These are phyloP conservation scores for Cryphonectria japonica DNA, from an alignment of 2,329 filamentous ascomycete species.

Conservation along the genomic window DNA sequence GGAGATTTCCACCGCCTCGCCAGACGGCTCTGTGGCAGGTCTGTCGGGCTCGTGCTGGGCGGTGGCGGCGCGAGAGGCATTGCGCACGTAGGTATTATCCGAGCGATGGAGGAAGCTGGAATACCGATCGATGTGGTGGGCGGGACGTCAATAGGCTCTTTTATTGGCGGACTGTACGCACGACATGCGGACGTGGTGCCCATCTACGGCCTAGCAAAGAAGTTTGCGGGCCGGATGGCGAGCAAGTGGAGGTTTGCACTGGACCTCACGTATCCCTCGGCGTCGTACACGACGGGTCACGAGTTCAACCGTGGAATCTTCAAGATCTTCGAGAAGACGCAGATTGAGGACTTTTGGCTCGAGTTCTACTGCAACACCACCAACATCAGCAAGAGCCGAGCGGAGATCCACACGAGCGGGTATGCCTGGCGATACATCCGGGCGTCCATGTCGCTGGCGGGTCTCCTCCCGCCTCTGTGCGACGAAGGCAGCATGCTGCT, in stretches of 20 bases:
- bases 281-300: constrained; percentile 96
- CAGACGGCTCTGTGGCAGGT: constrained; percentile 87
- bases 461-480: constrained; percentile 88
- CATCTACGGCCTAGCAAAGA: constrained; percentile 95
- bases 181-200: constrained; percentile 95
- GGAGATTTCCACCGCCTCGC: constrained; percentile 95
- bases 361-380: constrained; percentile 99
- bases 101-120: constrained; percentile 92
- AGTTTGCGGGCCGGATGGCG: constrained; percentile 97
- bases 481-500: constrained; percentile 97
- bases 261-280: constrained; percentile 93
- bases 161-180: constrained; percentile 93
- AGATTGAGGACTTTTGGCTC: constrained; percentile 99
- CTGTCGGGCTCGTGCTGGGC: constrained; percentile 89
- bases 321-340: constrained; percentile 94
- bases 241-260: constrained; percentile 99
- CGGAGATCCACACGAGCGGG: constrained; percentile 91
- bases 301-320: constrained; percentile 99
- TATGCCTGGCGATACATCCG: constrained; percentile 98
- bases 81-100: constrained; percentile 90
- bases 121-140: constrained; percentile 96
- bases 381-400: constrained; percentile 92
- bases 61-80: constrained; percentile 93
- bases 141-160: constrained; percentile 93
- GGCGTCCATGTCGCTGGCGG: constrained; percentile 95